These are phyloP conservation scores for Barnettozyma wickerhamii DNA, from an alignment of 805 yeast species.

Conservation along the genomic window DNA sequence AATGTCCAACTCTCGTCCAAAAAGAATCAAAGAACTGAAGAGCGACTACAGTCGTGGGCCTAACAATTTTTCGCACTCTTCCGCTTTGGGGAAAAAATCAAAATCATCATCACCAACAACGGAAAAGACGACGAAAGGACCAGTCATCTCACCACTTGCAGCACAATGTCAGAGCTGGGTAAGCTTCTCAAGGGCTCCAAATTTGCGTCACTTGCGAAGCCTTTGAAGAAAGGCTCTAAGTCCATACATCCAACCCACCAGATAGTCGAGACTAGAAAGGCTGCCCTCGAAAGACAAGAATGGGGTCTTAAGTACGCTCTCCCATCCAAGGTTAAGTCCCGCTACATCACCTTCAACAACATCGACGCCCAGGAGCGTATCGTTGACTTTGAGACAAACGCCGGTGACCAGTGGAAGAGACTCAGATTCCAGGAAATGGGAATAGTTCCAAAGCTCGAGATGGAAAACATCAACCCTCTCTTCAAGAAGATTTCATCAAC, in stretches of 20 bases:
- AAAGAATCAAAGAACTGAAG: too few relatives aligned
- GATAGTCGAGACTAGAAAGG: slow-evolving; percentile 62
- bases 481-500: slow-evolving; percentile 20
- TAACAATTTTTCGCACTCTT: too few relatives aligned
- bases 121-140: too few relatives aligned
- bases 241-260: slow-evolving; percentile 60
- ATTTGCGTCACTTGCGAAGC: slow-evolving; percentile 32
- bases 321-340: slow-evolving; percentile 56
- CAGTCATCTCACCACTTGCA: too few relatives aligned
- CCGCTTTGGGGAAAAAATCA: too few relatives aligned
- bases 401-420: slow-evolving; percentile 57
- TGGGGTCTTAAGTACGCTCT: slow-evolving; percentile 72
- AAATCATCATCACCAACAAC: too few relatives aligned
- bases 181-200: slow-evolving; percentile 29
- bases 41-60: too few relatives aligned
- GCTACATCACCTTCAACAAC: slow-evolving; percentile 59
- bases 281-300: slow-evolving; percentile 61
- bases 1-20: too few relatives aligned
- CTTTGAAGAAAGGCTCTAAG: slow-evolving; percentile 13
- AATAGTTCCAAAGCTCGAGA: slow-evolving; percentile 31
- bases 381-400: slow-evolving; percentile 65
- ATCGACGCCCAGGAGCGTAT: slow-evolving; percentile 63
- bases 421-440: slow-evolving; percentile 67
- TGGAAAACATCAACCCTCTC: slow-evolving; percentile 30
- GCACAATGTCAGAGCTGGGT: slow-evolving; percentile 23